A percentile compares a stretch with the other conserved stretches of the same genome.
These are phyloP conservation scores for Hirsutella minnesotensis DNA, from an alignment of 2,329 filamentous ascomycete genomes.

Conservation along the genomic window DNA sequence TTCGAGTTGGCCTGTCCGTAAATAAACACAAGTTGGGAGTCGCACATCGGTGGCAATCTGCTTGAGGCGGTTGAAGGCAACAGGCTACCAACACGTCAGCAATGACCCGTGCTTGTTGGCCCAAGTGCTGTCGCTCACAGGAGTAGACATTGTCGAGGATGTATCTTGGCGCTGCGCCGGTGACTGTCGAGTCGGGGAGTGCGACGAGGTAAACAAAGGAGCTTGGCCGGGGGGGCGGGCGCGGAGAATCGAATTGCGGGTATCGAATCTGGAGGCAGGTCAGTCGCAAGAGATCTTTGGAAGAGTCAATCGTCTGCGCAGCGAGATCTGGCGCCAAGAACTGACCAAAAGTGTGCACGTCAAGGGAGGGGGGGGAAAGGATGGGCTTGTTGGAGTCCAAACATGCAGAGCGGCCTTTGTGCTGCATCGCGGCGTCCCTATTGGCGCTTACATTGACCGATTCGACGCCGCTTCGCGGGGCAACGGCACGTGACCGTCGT, in stretches of 20 bases:
- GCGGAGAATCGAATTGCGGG: too few relatives aligned
- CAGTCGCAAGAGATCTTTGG: too few relatives aligned
- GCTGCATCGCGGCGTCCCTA: constrained; percentile 3
- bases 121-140: constrained; percentile 14
- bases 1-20: not conserved
- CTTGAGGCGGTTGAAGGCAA: constrained; percentile 64
- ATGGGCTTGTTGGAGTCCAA: too few relatives aligned
- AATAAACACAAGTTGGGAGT: constrained; percentile 9
- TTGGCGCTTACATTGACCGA: constrained; percentile 7
- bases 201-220: constrained; percentile 13
- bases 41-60: constrained; percentile 77
- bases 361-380: not conserved
- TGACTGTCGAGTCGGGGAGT: not conserved
- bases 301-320: too few relatives aligned
- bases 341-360: not conserved
- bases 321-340: too few relatives aligned
- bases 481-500: constrained; percentile 15
- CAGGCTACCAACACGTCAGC: constrained; percentile 42
- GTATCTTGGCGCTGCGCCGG: not conserved
- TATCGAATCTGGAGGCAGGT: not conserved
- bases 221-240: not conserved
- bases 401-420: constrained; percentile 5
- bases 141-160: constrained; percentile 22
- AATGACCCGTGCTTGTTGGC: not conserved
- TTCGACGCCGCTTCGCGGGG: constrained; percentile 8